Evolutionary conservation across 345 rosid species (phyloP).

Genomic region (Eucalyptus coolabah): DNA sequence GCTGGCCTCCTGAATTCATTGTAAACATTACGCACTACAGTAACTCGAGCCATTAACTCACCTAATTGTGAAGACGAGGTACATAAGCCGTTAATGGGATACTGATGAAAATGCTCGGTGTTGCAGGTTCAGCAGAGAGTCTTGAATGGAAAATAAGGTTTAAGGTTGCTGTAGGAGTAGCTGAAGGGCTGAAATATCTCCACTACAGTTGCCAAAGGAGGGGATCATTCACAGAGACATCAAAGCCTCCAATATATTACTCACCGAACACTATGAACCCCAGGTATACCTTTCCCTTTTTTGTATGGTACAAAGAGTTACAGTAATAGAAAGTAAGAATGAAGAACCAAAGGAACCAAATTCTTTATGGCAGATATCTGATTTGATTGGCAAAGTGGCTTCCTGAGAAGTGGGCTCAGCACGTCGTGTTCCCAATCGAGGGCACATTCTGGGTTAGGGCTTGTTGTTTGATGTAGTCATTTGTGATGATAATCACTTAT

Average conservation of each 20-base stretch:
- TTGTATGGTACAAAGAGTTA: too few species aligned
- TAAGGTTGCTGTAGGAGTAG: slow-evolving; percentile 67
- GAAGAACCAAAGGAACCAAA: background rate
- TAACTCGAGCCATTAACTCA: background rate
- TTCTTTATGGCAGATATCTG: slow-evolving; percentile 36
- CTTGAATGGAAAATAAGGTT: slow-evolving; percentile 71
- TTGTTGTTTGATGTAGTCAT: background rate
- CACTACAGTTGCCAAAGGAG: slow-evolving; percentile 86
- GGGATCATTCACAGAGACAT: slow-evolving; percentile 84
- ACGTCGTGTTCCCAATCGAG: slow-evolving; percentile 77
- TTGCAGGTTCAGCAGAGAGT: slow-evolving; percentile 40
- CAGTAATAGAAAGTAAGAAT: background rate
- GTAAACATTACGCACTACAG: background rate
- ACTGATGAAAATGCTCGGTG: background rate
- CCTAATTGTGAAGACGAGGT: background rate
- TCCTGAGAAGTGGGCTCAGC: slow-evolving; percentile 87
- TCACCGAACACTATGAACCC: slow-evolving; percentile 60
- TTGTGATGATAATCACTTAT: background rate
- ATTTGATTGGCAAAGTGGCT: slow-evolving; percentile 97
- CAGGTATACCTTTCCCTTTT: slow-evolving; percentile 24
- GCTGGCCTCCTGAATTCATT: background rate
- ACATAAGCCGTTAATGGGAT: background rate
- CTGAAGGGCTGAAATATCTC: slow-evolving; percentile 76
- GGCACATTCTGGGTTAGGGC: slow-evolving; percentile 93
- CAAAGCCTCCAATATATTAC: slow-evolving; percentile 92